These are phyloP conservation scores for Nematocida major DNA, from an alignment of 371 early-diverging fungal genomes.

Conservation along the genomic window DNA sequence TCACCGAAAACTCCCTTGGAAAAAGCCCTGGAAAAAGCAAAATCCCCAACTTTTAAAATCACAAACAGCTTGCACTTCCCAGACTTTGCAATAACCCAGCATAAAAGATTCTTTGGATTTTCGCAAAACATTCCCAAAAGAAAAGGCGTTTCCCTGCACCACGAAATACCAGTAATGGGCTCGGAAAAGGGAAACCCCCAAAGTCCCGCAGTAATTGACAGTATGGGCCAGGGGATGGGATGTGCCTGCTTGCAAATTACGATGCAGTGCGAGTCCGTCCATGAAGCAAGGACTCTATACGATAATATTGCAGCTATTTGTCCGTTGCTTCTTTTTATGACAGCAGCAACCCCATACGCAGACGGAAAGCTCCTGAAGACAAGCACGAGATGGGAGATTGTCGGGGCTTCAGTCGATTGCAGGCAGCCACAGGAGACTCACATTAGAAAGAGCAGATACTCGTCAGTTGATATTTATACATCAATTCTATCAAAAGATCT, in stretches of 20 bases:
- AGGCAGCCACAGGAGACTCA: constrained; percentile 76
- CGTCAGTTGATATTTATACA: constrained; percentile 82
- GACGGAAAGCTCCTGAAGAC: constrained; percentile 86
- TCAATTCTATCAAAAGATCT: constrained; percentile 62
- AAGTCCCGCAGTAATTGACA: constrained; percentile 88
- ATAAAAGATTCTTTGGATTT: constrained; percentile 57
- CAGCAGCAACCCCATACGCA: constrained; percentile 84
- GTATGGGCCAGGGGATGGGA: constrained; percentile 98
- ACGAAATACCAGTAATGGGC: neutral
- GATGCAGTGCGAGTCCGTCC: constrained; percentile 86
- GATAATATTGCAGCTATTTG: constrained; percentile 84
- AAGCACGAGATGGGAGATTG: constrained; percentile 93
- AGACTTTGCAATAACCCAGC: constrained; percentile 57
- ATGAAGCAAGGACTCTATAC: constrained; percentile 81
- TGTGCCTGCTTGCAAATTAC: constrained; percentile 95
- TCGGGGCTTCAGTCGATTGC: constrained; percentile 84
- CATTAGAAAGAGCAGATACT: constrained; percentile 89
- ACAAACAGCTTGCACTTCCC: constrained; percentile 56
- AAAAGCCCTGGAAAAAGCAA: constrained; percentile 2
- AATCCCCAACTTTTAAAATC: constrained; percentile 25
- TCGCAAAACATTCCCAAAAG: constrained; percentile 57
- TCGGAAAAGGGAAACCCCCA: neutral
- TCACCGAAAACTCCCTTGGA: neutral
- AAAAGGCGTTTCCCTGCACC: constrained; percentile 35
- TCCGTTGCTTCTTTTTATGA: constrained; percentile 85